Base-by-base conservation (phyloP, 768 basidiomycete species). In the Macrolepiota dolichaula region DNA sequence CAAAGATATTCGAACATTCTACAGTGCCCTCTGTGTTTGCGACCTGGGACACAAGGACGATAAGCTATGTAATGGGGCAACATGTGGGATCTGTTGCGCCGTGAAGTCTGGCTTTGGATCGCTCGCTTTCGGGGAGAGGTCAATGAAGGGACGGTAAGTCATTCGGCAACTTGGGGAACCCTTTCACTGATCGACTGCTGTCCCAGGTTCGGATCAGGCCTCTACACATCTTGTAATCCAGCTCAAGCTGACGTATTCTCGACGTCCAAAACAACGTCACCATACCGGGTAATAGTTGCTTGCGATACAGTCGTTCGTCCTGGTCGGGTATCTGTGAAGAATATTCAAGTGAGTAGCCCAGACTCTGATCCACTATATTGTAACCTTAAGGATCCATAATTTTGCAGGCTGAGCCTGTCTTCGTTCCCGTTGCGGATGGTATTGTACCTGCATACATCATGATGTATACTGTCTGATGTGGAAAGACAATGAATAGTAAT, bases 1-100 rank as follows among this genome's bases (percentile, higher is more conserved):
- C 62, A 76, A 77, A 63, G 77, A 84, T 65, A 75, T 87, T 55
- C 79, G 82, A 64, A 85, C 82, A 40, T 88, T 85, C 66, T 83
- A 88, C 62, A 80, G 84, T 59, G 77, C 84, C 2, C 85, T 87
- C 62, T 87, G 86, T 66, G 85, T 89, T 44, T 89, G 87, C 73
- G 85, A 89, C 68, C 72, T 89, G 62, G 87, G 87, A 7, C 77
- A 77, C 17, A 84, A 83, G 62, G 79, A 79, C 32, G 68, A 77
- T 3, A 66, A 68, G 1, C 67, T 86, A 19, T 89, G 87, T 71
- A 76, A 75, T 63, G 85, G 84, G n/a, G n/a, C n/a, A 51, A 87
- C 87, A 29, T 89, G 87, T 63, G 86, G 87, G 2, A 85, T 88
- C 62, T 89, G 87, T 68, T 77, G 74, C 63, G 79, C 83, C 37